These are phyloP conservation scores for Jatropha curcas DNA, from an alignment of 345 rosid genomes.

Conservation along the genomic window DNA sequence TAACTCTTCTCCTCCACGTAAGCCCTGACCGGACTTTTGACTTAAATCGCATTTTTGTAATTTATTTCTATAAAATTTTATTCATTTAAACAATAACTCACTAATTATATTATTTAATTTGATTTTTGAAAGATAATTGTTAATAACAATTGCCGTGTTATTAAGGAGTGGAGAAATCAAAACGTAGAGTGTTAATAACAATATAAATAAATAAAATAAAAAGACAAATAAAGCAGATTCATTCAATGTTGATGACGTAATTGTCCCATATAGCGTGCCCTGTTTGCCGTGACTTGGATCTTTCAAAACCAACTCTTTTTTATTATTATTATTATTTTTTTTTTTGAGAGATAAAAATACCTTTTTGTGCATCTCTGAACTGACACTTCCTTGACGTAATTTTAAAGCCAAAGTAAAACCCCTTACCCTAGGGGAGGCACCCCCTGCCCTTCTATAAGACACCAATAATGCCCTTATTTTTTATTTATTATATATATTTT, in stretches of 20 bases:
- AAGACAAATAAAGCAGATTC: background rate
- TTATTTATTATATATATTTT: background rate
- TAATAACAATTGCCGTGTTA: too few relatives aligned
- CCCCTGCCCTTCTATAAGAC: background rate
- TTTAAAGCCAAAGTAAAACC: constrained; percentile 13
- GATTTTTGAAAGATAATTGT: too few relatives aligned
- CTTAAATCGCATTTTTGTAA: too few relatives aligned
- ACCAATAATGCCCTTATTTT: background rate
- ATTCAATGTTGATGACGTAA: constrained; percentile 23
- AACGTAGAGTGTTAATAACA: too few relatives aligned
- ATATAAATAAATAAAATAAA: too few relatives aligned
- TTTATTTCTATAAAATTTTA: too few relatives aligned
- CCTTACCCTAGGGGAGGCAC: background rate
- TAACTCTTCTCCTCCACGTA: too few relatives aligned
- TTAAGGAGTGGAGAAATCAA: too few relatives aligned
- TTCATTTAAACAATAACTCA: too few relatives aligned
- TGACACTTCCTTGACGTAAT: constrained; percentile 28
- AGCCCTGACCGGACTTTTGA: too few relatives aligned
- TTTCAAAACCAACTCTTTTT: constrained; percentile 15
- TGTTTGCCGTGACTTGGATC: constrained; percentile 41
- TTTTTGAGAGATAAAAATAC: background rate
- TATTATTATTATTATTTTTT: too few relatives aligned
- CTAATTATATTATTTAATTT: too few relatives aligned
- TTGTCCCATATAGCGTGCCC: constrained; percentile 18
- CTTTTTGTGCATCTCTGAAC: background rate